Evolutionary conservation across 129 eudicot genomes (phyloP).

Genomic region (Erigeron canadensis): DNA sequence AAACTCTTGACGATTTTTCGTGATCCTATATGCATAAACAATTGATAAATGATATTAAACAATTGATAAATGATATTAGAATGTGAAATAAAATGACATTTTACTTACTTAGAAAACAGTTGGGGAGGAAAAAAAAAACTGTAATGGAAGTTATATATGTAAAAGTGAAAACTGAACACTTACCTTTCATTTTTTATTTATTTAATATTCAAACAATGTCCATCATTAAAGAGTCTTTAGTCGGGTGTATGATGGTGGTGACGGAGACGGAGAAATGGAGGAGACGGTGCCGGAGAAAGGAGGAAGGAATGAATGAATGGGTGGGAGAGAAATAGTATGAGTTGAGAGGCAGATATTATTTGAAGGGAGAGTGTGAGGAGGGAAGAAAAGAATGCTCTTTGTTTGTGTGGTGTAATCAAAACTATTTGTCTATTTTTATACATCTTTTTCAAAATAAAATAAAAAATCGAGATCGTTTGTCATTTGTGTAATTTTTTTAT

Average conservation of each 20-base stretch:
- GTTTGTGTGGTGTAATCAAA: neutral
- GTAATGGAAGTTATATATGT: neutral
- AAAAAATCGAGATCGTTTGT: neutral
- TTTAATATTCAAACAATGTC: constrained; percentile 22
- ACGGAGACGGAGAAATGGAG: constrained; percentile 27
- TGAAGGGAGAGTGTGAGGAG: constrained; percentile 40
- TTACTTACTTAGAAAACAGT: too few species aligned
- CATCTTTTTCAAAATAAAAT: constrained; percentile 8
- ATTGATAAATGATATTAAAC: too few species aligned
- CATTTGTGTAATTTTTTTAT: neutral
- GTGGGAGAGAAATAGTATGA: constrained; percentile 33
- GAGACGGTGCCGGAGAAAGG: constrained; percentile 36
- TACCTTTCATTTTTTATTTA: constrained; percentile 23
- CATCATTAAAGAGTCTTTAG: constrained; percentile 18
- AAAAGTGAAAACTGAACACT: neutral
- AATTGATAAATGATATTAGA: neutral
- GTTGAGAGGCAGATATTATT: constrained; percentile 57
- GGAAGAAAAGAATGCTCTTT: constrained; percentile 25
- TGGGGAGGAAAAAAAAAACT: neutral
- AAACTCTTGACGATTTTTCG: constrained; percentile 11
- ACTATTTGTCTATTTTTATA: constrained; percentile 33
- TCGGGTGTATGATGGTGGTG: constrained; percentile 16
- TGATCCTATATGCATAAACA: neutral
- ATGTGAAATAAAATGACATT: neutral
- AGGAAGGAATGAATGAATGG: constrained; percentile 18